phyloP scores from a whole-genome alignment of 495 filamentous ascomycete species.

The Stereocaulon alpinum region DNA sequence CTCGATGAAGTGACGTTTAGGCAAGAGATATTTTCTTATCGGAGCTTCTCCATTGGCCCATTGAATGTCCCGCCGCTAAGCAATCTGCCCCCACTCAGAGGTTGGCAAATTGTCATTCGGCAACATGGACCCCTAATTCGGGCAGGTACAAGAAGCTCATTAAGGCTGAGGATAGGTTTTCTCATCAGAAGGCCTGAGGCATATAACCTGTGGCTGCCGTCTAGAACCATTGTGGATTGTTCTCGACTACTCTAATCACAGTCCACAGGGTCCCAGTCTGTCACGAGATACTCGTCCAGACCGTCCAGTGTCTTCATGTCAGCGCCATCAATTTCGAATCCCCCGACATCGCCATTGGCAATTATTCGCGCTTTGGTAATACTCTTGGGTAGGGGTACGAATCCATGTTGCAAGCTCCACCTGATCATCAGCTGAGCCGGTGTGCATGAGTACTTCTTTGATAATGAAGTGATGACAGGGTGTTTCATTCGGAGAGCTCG shows the following conservation, averaged over 20 bases:
- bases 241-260: slow-evolving; percentile 10
- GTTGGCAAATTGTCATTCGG: not conserved
- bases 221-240: not conserved
- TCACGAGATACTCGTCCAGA: slow-evolving; percentile 41
- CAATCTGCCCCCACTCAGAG: slow-evolving; percentile 6
- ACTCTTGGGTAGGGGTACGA: slow-evolving; percentile 68
- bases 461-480: slow-evolving; percentile 37
- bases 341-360: slow-evolving; percentile 47
- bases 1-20: slow-evolving; percentile 9
- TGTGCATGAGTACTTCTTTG: slow-evolving; percentile 48
- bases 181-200: not conserved
- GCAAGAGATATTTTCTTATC: slow-evolving; percentile 1
- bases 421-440: slow-evolving; percentile 53
- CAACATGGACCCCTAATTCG: not conserved
- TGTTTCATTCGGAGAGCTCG: slow-evolving; percentile 41
- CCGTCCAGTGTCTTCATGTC: slow-evolving; percentile 25
- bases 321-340: slow-evolving; percentile 53
- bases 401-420: slow-evolving; percentile 60
- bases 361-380: slow-evolving; percentile 53
- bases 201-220: not conserved
- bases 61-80: not conserved
- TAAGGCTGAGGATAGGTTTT: not conserved
- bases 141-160: not conserved
- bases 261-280: slow-evolving; percentile 38
- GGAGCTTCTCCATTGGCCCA: not conserved